phyloP scores from a whole-genome alignment of 768 basidiomycete genomes.

The Naganishia antarctica region DNA sequence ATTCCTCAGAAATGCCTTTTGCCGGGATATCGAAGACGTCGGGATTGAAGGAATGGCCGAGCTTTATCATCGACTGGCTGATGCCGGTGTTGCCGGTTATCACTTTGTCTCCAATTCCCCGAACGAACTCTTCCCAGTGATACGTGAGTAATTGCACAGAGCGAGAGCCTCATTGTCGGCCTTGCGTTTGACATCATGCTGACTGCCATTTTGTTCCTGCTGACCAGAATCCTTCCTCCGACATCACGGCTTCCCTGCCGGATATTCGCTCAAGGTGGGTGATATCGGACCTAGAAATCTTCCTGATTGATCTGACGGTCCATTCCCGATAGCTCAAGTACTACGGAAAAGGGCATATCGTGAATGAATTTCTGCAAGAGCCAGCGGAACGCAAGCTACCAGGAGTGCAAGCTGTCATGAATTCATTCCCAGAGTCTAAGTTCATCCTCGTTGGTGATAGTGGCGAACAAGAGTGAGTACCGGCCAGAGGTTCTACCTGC shows the following conservation, averaged over 20 bases:
- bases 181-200: too few species aligned
- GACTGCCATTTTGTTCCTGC: too few species aligned
- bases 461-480: slow-evolving; percentile 72
- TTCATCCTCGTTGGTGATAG: slow-evolving; percentile 88
- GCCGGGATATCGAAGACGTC: slow-evolving; percentile 71
- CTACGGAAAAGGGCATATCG: slow-evolving; percentile 67
- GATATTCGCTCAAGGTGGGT: slow-evolving; percentile 37
- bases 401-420: slow-evolving; percentile 67
- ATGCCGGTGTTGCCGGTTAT: slow-evolving; percentile 55
- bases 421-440: slow-evolving; percentile 64
- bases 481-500: not conserved
- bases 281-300: not conserved
- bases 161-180: too few species aligned
- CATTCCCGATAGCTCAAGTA: slow-evolving; percentile 60
- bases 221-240: slow-evolving; percentile 61
- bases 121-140: slow-evolving; percentile 71
- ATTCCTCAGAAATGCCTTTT: slow-evolving; percentile 67
- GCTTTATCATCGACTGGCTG: slow-evolving; percentile 42
- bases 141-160: slow-evolving; percentile 47
- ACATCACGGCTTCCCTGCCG: slow-evolving; percentile 47
- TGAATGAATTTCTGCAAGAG: slow-evolving; percentile 76
- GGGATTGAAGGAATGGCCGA: slow-evolving; percentile 58
- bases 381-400: slow-evolving; percentile 72
- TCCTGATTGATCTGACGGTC: not conserved
- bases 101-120: slow-evolving; percentile 92